Conservation (phyloP, 768 basidiomycete species). For the Pholiota conissans region DNA sequence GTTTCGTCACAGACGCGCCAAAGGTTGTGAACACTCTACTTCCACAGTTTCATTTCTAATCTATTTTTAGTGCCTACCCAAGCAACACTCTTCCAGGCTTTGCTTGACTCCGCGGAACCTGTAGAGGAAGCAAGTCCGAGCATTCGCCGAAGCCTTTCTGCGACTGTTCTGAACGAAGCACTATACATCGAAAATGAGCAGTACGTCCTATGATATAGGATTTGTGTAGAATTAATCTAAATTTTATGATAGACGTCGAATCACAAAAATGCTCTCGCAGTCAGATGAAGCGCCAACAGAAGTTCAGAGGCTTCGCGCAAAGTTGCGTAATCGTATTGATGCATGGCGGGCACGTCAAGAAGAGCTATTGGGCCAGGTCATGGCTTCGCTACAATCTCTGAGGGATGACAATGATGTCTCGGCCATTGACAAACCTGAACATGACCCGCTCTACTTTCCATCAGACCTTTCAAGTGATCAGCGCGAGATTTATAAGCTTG, state of each 20-base stretch:
- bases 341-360: constrained; percentile 13
- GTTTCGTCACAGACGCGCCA: constrained; percentile 4
- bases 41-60: too few relatives aligned
- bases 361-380: neutral
- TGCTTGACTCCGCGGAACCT: too few relatives aligned
- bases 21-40: too few relatives aligned
- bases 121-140: neutral
- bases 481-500: neutral
- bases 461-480: constrained; percentile 7
- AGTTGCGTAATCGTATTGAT: constrained; percentile 10
- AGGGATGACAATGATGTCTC: neutral
- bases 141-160: neutral
- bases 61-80: constrained; percentile 1
- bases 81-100: neutral
- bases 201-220: neutral
- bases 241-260: neutral
- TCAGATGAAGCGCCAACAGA: neutral
- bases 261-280: too few relatives aligned
- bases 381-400: neutral
- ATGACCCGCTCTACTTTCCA: constrained; percentile 11
- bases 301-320: neutral
- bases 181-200: neutral
- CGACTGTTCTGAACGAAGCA: neutral
- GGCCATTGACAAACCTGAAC: constrained; percentile 8
- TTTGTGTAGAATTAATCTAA: neutral